Conservation (phyloP, 2,329 filamentous ascomycete species). For the Sporothrix brunneoviolacea region DNA sequence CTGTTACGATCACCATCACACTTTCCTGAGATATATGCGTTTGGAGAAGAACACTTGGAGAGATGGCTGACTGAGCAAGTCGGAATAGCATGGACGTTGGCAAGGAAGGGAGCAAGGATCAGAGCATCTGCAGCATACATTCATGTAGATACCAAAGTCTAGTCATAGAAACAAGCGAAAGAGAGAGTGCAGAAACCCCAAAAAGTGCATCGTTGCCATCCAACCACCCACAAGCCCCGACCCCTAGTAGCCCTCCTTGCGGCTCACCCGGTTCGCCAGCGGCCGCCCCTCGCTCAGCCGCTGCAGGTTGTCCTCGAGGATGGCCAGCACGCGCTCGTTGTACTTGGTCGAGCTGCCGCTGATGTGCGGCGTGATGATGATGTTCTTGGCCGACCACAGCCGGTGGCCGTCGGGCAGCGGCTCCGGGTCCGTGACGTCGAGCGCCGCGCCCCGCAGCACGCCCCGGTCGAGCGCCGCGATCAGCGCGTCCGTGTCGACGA, state of each 20-base stretch:
- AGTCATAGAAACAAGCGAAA: no score
- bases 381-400: slow-evolving; percentile 63
- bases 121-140: no score
- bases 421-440: slow-evolving; percentile 77
- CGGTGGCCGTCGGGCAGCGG: slow-evolving; percentile 62
- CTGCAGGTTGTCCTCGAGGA: slow-evolving; percentile 36
- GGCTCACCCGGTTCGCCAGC: slow-evolving; percentile 19
- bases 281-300: slow-evolving; percentile 16
- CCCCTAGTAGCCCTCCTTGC: slow-evolving; percentile 18
- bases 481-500: slow-evolving; percentile 48
- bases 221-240: no score
- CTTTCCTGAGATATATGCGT: no score
- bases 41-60: no score
- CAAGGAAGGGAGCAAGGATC: no score
- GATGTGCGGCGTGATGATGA: slow-evolving; percentile 53
- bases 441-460: slow-evolving; percentile 54
- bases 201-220: no score
- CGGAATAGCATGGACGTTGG: no score
- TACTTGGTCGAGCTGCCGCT: slow-evolving; percentile 37
- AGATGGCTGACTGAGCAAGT: no score
- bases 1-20: no score
- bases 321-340: slow-evolving; percentile 33
- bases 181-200: no score
- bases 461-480: slow-evolving; percentile 50
- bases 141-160: no score